A percentile compares a stretch with the other conserved stretches of the same genome.
Evolutionary conservation across 2,329 filamentous ascomycete species (phyloP).

Genomic region (Diaporthe amygdali): DNA sequence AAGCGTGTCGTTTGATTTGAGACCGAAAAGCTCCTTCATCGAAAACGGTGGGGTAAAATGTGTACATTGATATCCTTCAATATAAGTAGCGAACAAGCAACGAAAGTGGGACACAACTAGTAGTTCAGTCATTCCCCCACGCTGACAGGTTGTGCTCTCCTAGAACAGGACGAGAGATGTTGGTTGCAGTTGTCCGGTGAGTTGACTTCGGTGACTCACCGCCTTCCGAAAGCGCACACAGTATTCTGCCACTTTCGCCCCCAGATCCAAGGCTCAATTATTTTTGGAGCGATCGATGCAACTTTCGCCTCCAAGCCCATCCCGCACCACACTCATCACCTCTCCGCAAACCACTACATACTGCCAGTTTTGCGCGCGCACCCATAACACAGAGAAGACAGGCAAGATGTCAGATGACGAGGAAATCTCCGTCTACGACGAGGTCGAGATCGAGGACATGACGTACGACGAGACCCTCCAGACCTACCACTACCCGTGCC

Average conservation of each 20-base stretch:
- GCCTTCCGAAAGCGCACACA: not conserved
- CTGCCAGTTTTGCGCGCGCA: not conserved
- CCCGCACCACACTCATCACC: not conserved
- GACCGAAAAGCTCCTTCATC: no score
- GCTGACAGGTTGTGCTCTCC: no score
- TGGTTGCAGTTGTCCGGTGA: not conserved
- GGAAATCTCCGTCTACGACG: conserved; percentile 82
- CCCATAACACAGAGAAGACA: not conserved
- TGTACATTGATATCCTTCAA: no score
- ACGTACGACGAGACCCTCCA: conserved; percentile 82
- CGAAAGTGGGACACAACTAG: no score
- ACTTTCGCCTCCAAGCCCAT: not conserved
- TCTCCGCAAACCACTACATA: not conserved
- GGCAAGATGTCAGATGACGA: conserved; percentile 65
- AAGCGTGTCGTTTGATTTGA: no score
- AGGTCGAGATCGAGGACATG: conserved; percentile 99
- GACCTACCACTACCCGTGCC: conserved; percentile 95
- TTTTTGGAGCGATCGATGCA: conserved; percentile 12
- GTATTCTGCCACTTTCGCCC: not conserved
- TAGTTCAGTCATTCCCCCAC: no score
- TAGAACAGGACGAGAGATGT: no score
- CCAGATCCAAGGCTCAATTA: not conserved
- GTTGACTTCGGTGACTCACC: not conserved
- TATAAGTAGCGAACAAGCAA: no score
- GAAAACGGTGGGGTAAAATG: no score